A percentile compares a stretch with the other conserved stretches of the same genome.
Evolutionary conservation across 192 early-diverging fungal genomes (phyloP).

Genomic region (Coemansia sp.): DNA sequence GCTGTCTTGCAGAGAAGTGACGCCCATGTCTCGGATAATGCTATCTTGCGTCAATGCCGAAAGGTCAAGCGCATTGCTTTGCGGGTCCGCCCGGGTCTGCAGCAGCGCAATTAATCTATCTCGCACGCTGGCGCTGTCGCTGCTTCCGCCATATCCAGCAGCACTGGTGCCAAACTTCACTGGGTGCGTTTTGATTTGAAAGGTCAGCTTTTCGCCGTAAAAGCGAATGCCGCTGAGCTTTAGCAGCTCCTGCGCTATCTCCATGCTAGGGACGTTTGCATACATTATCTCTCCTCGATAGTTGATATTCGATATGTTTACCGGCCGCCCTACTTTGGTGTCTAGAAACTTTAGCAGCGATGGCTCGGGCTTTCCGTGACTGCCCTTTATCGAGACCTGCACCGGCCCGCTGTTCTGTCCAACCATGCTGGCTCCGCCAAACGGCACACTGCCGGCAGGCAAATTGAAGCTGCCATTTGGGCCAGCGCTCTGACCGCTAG

Average conservation of each 20-base stretch:
- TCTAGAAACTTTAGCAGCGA: constrained; percentile 40
- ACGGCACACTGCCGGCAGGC: constrained; percentile 13
- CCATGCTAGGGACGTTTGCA: constrained; percentile 26
- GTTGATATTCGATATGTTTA: constrained; percentile 27
- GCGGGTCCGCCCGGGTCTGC: constrained; percentile 39
- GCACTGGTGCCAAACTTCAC: constrained; percentile 31
- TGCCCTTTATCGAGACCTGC: constrained; percentile 45
- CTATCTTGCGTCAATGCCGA: constrained; percentile 35
- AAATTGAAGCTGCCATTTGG: not conserved
- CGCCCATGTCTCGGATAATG: constrained; percentile 36
- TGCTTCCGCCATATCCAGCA: constrained; percentile 2
- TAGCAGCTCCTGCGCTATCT: constrained; percentile 37
- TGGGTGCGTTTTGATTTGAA: constrained; percentile 42
- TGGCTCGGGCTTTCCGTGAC: constrained; percentile 37
- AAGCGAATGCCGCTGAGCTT: constrained; percentile 48
- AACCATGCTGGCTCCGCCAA: constrained; percentile 24
- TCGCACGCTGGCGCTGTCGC: constrained; percentile 27
- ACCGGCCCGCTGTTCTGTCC: constrained; percentile 22
- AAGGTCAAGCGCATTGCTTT: constrained; percentile 41
- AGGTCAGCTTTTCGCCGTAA: constrained; percentile 38
- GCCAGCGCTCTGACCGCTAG: not conserved
- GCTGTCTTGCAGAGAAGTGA: constrained; percentile 35
- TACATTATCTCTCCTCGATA: constrained; percentile 47
- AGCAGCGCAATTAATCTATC: constrained; percentile 41
- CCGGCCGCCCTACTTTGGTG: constrained; percentile 31